phyloP scores from a whole-genome alignment of 306 rosid genomes.

The Boehmeria nivea region DNA sequence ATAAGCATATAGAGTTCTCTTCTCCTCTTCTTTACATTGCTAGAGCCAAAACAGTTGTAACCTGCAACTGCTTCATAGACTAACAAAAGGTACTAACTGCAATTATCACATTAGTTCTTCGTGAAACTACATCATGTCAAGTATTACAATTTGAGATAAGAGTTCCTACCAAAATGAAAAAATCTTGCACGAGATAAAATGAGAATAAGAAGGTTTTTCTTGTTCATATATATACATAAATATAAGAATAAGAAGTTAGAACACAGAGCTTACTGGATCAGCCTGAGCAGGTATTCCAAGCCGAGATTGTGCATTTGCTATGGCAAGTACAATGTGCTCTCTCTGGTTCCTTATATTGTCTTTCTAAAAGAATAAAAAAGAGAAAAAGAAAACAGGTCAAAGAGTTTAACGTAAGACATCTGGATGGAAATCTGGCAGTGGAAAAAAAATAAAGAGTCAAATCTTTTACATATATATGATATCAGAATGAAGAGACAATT shows the following conservation, averaged over 20 bases:
- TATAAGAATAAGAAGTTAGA: no score
- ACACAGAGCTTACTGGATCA: constrained; percentile 74
- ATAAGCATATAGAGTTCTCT: background rate
- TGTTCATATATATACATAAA: no score
- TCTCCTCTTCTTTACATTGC: no score
- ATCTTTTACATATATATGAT: no score
- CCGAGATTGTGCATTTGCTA: constrained; percentile 86
- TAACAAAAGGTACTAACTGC: background rate
- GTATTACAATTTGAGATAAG: background rate
- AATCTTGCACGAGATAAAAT: background rate
- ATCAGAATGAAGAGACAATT: no score
- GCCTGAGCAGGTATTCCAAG: constrained; percentile 50
- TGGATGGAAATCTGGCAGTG: no score
- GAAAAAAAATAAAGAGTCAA: no score
- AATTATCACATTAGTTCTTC: background rate
- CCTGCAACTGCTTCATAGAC: no score
- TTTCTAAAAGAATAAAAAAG: constrained; percentile 42
- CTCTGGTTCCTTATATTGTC: constrained; percentile 89
- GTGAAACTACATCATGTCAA: background rate
- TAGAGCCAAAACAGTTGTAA: no score
- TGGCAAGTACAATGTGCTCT: constrained; percentile 74
- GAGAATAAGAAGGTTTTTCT: constrained; percentile 1
- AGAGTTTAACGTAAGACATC: background rate
- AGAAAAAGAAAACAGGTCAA: background rate
- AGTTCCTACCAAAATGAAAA: background rate